Evolutionary conservation across 2,329 filamentous ascomycete genomes (phyloP).

Genomic region (Colletotrichum somersetense): DNA sequence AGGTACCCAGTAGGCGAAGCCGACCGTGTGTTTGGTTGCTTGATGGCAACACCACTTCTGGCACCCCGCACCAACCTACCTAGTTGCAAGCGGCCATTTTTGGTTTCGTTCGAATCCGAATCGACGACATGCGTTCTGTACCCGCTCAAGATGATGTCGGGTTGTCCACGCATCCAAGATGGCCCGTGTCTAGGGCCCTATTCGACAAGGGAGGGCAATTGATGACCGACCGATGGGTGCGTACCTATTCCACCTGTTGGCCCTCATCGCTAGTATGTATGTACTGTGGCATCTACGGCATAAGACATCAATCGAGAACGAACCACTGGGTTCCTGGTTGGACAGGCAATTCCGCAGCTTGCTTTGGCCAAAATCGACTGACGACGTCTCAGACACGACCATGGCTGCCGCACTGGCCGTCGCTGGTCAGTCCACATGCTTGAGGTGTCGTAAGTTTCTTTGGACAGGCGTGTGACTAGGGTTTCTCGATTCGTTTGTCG

Average conservation of each 20-base stretch:
- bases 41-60: too few relatives aligned
- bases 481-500: background rate
- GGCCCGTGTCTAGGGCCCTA: background rate
- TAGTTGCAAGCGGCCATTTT: background rate
- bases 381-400: slow-evolving; percentile 3
- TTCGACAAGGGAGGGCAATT: background rate
- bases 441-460: slow-evolving; percentile 7
- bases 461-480: background rate
- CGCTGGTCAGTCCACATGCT: slow-evolving; percentile 10
- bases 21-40: background rate
- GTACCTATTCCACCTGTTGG: background rate
- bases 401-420: background rate
- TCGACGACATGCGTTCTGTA: background rate
- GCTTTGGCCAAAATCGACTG: background rate
- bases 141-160: background rate
- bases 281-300: background rate
- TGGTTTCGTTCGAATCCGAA: background rate
- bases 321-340: slow-evolving; percentile 5
- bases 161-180: background rate
- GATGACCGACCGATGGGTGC: background rate
- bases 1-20: background rate
- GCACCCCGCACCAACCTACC: background rate
- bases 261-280: background rate
- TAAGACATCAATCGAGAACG: background rate
- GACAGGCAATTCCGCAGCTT: slow-evolving; percentile 2